Evolutionary conservation across 495 filamentous ascomycete genomes (phyloP).

Genomic region (Neurospora intermedia): DNA sequence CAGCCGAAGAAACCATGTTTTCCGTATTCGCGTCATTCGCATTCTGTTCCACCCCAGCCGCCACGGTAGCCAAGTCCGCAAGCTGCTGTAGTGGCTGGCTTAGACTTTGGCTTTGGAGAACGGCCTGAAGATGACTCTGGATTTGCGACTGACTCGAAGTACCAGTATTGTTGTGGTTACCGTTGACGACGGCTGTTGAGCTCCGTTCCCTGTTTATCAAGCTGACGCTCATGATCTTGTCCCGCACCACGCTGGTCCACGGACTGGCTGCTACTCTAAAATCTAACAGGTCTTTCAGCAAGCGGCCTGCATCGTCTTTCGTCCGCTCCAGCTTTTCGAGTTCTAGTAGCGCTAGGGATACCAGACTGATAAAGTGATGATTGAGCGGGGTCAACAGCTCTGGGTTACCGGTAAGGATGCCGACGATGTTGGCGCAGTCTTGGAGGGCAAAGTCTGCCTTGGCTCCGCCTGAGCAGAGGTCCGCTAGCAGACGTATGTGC

Average conservation of each 20-base stretch:
- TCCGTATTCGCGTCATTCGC: conserved; percentile 8
- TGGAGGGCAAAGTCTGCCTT: conserved; percentile 42
- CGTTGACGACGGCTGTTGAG: neutral
- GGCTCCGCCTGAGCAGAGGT: conserved; percentile 39
- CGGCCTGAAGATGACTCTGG: neutral
- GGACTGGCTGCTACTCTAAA: conserved; percentile 25
- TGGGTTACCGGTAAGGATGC: conserved; percentile 42
- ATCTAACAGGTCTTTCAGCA: conserved; percentile 26
- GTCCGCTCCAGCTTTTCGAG: conserved; percentile 33
- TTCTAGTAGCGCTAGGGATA: conserved; percentile 55
- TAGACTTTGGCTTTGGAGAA: neutral
- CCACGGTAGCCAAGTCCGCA: conserved; percentile 49
- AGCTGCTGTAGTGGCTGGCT: conserved; percentile 42
- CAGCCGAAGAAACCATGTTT: conserved; percentile 3
- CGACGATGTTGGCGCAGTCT: conserved; percentile 48
- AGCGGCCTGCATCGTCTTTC: conserved; percentile 22
- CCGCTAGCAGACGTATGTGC: conserved; percentile 56
- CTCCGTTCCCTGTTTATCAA: neutral
- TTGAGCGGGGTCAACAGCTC: conserved; percentile 55
- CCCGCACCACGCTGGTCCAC: conserved; percentile 37
- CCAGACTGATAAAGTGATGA: conserved; percentile 61
- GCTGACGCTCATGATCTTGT: conserved; percentile 30
- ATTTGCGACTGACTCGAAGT: conserved; percentile 20
- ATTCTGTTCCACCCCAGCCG: conserved; percentile 13
- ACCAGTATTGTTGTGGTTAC: neutral